Base-by-base conservation (phyloP, 2,329 filamentous ascomycete species). In the Colletotrichum coccodes region DNA sequence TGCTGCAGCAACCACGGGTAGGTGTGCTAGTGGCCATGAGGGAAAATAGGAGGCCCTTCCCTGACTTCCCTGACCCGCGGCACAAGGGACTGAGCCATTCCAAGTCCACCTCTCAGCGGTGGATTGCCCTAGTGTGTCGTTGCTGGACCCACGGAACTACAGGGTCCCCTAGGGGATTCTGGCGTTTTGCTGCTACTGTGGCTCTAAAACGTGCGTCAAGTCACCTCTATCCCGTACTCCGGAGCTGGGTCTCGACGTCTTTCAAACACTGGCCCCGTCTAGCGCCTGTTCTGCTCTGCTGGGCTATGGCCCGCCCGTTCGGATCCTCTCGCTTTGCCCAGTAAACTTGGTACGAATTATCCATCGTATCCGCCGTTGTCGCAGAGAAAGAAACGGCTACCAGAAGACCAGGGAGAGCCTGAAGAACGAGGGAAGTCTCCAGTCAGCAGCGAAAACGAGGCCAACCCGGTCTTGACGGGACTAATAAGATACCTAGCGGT, bases 161-260 rank as follows among this genome's bases (percentile, higher is more conserved):
- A 69, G 46, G 61, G 54, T 56, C 47, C 53, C 56, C 61, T 56
- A 44, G 65, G 23, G 54, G 36, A 28, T 54, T 34, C 28, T 50
- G 54, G 18, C 40, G 53, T 40, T 42, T 54, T 62, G 60, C 61
- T 64, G 47, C 47, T 42, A 66, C 56, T 38, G 54, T 52, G 49
- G 61, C 61, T 52, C 40, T 69, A 69, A 60, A 68, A 66, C 61
- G 36, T 66, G 62, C 66, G 49, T 69, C 61, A 69, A 69, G 66
- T 56, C 34, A 44, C 34, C 66, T 60, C 56, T 66, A 60, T 65
- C 28, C 54, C 66, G 47, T 60, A 60, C 54, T 53, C 40, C 40
- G 54, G 54, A 34, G 56, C 62, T 60, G 54, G 56, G 47, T 69
- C 61, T 65, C 50, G 54, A 54, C 66, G 62, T 44, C 56, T 66